Base-by-base conservation (phyloP, 2,329 filamentous ascomycete species). In the Exophiala phaeomuriformis region DNA sequence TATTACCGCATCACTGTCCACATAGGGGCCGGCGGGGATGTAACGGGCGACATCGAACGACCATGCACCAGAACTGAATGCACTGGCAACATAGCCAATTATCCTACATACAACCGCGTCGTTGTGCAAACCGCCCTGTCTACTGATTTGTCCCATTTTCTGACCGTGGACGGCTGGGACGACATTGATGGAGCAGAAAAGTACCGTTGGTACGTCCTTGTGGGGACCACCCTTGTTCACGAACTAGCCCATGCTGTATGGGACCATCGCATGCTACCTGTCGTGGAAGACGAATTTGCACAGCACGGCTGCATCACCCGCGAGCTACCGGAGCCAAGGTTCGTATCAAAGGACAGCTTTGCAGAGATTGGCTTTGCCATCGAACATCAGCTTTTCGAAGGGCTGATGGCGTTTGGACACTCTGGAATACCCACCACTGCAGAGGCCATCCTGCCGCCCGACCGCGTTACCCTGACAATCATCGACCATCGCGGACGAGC, bases 211-310 rank as follows among this genome's bases (percentile, higher is more conserved):
- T 46, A 51, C 30, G 36, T 55, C 31, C n/a, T 51, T 10, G 32
- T 51, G 33, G 52, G 47, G 2, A 31, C 44, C 8, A 55, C 44
- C 1, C 32, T 55, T 9, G 37, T 55, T 12, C 52, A 55, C 19
- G 48, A 55, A 27, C 44, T 55, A 6, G 47, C 48, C 6, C 47
- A 55, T 30, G 52, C 48, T 27, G 43, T 55, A 9, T 55, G 52
- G 52, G 42, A 31, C 6, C 29, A 55, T 49, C 40, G 48, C 7
- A n/a, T 48, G 27, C 37, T 41, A 10, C 29, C 37, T n/a, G 8
- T 9, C 6, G n/a, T 33, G 28, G 29, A 50, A 5, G 19, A n/a
- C 29, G 12, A 49, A 44, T 33, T 19, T 5, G 8, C 10, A 4
- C 4, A 30, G 2, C 8, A 7, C 19, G 48, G 40, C 6, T 7